Percentiles rank a stretch among this genome's conserved stretches.
Evolutionary conservation across 2,329 filamentous ascomycete genomes (phyloP).

Genomic region (Phyllosticta paracitricarpa): DNA sequence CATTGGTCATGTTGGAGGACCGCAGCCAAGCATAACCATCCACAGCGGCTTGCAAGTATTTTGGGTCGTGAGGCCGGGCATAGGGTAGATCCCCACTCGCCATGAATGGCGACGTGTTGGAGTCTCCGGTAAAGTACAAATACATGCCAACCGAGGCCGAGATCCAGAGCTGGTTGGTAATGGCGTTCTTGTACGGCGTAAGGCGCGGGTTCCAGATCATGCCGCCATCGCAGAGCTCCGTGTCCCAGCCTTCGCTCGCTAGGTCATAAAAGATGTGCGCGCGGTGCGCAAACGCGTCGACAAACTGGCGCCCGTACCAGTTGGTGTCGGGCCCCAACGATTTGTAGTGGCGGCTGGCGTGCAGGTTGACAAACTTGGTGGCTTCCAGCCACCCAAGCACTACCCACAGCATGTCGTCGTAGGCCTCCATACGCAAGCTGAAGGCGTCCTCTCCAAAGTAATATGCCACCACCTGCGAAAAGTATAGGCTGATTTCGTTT

Average conservation of each 20-base stretch:
- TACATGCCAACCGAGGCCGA: constrained; percentile 84
- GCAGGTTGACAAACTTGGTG: constrained; percentile 64
- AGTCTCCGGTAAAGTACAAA: constrained; percentile 73
- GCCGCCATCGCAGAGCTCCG: constrained; percentile 68
- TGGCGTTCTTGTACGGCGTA: constrained; percentile 85
- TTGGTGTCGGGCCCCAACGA: constrained; percentile 10
- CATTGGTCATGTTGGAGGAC: constrained; percentile 70
- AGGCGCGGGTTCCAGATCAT: constrained; percentile 84
- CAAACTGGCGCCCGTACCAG: constrained; percentile 73
- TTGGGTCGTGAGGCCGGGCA: constrained; percentile 43
- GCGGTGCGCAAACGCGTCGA: constrained; percentile 68
- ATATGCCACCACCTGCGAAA: constrained; percentile 63
- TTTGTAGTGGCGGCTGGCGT: constrained; percentile 53
- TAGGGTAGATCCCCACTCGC: constrained; percentile 14
- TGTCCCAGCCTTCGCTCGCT: constrained; percentile 71
- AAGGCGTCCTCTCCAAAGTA: constrained; percentile 83
- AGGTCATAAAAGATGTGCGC: constrained; percentile 79
- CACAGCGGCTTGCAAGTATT: constrained; percentile 63
- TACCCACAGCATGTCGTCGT: constrained; percentile 93
- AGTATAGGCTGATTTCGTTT: constrained; percentile 76
- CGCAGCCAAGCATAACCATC: constrained; percentile 74
- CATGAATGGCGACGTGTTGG: constrained; percentile 59
- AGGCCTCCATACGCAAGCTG: constrained; percentile 65
- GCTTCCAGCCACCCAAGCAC: constrained; percentile 83
- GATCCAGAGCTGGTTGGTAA: constrained; percentile 87